These are phyloP conservation scores for Chlamydomonas incerta DNA, from an alignment of 139 green algal species.

Conservation along the genomic window DNA sequence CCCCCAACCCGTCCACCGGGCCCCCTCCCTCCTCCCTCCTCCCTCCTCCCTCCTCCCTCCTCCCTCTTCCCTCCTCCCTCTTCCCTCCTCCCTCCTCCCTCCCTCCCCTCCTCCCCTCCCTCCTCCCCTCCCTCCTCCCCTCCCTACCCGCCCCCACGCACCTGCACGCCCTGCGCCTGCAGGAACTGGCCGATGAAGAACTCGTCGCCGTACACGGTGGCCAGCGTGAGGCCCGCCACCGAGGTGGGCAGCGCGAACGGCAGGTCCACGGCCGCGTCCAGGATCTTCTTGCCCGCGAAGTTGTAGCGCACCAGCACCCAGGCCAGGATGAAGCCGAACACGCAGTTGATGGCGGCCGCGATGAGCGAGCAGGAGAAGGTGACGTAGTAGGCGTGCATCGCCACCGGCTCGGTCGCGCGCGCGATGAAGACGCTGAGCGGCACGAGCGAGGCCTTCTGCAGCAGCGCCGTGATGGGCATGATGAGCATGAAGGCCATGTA, in stretches of 20 bases:
- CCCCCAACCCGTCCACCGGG: no score
- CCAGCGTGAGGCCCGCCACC: constrained; percentile 77
- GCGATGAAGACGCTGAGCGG: constrained; percentile 55
- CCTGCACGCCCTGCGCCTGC: constrained; percentile 52
- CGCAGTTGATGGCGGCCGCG: constrained; percentile 68
- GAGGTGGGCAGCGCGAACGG: constrained; percentile 81
- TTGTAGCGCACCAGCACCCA: constrained; percentile 82
- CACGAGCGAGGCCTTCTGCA: constrained; percentile 56
- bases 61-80: no score
- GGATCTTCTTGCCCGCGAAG: constrained; percentile 71
- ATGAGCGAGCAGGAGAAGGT: constrained; percentile 70
- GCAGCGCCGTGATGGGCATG: constrained; percentile 61
- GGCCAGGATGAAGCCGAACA: constrained; percentile 82
- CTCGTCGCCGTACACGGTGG: constrained; percentile 76
- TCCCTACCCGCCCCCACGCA: background rate
- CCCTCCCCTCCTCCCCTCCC: no score
- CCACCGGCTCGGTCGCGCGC: constrained; percentile 70
- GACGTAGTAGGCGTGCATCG: constrained; percentile 77
- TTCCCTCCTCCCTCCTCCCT: no score
- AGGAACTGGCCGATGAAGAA: constrained; percentile 62
- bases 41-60: no score
- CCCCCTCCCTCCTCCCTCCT: no score
- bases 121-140: no score
- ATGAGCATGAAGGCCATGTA: constrained; percentile 74
- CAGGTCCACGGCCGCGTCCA: constrained; percentile 79